phyloP scores from a whole-genome alignment of 2,329 filamentous ascomycete genomes.

The Aspergillus tamarii region DNA sequence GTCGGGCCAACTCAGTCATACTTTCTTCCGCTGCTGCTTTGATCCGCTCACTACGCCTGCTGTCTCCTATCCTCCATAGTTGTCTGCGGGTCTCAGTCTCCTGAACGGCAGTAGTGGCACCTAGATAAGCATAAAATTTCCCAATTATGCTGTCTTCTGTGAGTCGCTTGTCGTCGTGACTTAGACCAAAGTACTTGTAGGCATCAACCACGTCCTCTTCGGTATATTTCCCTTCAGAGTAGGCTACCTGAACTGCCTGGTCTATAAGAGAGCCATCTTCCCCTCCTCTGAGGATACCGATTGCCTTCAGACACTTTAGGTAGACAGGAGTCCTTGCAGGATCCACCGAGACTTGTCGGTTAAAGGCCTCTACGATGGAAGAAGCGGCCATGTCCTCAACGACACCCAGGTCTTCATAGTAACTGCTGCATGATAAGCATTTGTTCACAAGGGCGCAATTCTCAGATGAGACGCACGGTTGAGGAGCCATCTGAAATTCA shows the following conservation, averaged over 20 bases:
- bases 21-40: conserved; percentile 61
- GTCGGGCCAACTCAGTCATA: conserved; percentile 25
- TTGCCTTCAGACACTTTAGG: conserved; percentile 65
- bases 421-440: conserved; percentile 34
- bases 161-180: conserved; percentile 46
- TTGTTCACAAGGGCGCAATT: background rate
- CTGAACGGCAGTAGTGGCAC: conserved; percentile 52
- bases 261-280: conserved; percentile 59
- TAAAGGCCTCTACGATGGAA: conserved; percentile 65
- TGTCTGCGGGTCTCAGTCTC: conserved; percentile 60
- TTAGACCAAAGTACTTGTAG: conserved; percentile 63
- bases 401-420: conserved; percentile 66
- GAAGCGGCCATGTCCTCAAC: conserved; percentile 65
- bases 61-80: conserved; percentile 63
- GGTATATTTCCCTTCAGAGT: conserved; percentile 61
- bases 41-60: conserved; percentile 61
- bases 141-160: conserved; percentile 66
- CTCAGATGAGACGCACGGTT: conserved; percentile 35
- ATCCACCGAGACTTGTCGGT: conserved; percentile 62
- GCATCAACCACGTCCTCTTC: conserved; percentile 60
- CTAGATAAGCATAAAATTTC: conserved; percentile 61
- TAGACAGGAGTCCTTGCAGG: conserved; percentile 61
- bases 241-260: conserved; percentile 60
- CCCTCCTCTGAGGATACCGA: conserved; percentile 56
- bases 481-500: conserved; percentile 35